Evolutionary conservation across 148 eudicot species (phyloP).

Genomic region (Arctostaphylos glauca): DNA sequence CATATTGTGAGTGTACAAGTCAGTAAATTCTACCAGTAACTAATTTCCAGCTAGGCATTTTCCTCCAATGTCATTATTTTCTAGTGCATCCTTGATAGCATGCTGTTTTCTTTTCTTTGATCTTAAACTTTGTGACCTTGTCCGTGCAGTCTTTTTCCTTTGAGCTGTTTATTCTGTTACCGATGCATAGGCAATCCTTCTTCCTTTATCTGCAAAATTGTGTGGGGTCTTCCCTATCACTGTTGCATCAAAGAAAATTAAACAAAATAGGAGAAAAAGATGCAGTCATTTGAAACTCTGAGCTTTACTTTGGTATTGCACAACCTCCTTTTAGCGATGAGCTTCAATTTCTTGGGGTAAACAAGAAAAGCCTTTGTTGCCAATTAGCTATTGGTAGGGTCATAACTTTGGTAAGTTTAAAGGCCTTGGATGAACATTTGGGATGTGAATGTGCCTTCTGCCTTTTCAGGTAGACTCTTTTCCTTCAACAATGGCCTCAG

Average conservation of each 20-base stretch:
- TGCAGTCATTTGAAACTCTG: neutral
- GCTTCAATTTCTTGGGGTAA: no score
- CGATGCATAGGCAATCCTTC: neutral
- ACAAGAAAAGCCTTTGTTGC: neutral
- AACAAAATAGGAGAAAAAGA: neutral
- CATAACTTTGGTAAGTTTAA: neutral
- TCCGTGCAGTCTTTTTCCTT: neutral
- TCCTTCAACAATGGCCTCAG: neutral
- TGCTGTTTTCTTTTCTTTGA: neutral
- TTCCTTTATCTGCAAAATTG: neutral
- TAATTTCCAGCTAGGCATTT: no score
- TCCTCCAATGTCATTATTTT: no score
- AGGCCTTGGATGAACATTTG: neutral
- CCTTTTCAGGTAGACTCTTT: no score
- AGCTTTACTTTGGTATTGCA: no score
- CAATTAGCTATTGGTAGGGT: neutral
- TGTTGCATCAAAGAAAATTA: neutral
- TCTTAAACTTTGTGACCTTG: neutral
- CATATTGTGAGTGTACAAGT: no score
- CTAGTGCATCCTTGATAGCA: neutral
- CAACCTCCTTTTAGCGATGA: no score
- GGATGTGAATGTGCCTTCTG: no score
- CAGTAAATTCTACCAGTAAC: no score
- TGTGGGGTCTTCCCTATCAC: neutral
- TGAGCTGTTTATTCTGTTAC: no score